A percentile compares a stretch with the other conserved stretches of the same genome.
These are phyloP conservation scores for Puccinia horiana DNA, from an alignment of 1,284 basidiomycete genomes.

Conservation along the genomic window DNA sequence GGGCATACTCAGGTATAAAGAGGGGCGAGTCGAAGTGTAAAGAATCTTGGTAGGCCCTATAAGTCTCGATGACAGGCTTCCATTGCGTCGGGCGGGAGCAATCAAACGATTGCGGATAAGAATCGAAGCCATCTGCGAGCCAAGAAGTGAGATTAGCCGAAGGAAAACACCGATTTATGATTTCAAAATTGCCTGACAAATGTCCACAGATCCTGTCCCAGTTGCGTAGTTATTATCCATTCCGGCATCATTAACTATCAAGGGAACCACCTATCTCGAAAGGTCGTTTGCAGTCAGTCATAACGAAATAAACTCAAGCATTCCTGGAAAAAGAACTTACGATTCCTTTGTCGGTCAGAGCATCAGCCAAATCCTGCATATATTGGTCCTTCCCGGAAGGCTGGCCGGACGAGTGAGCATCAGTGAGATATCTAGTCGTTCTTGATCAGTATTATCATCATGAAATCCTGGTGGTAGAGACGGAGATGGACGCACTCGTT, in stretches of 20 bases:
- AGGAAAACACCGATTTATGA: neutral
- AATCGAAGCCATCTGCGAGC: slow-evolving; percentile 67
- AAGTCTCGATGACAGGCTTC: slow-evolving; percentile 66
- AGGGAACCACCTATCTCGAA: slow-evolving; percentile 38
- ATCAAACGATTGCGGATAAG: slow-evolving; percentile 73
- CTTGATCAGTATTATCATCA: neutral
- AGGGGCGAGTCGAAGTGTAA: slow-evolving; percentile 51
- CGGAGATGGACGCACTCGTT: slow-evolving; percentile 66
- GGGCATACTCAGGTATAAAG: slow-evolving; percentile 50
- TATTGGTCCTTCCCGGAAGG: slow-evolving; percentile 63
- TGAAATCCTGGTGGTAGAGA: slow-evolving; percentile 50
- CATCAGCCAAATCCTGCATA: slow-evolving; percentile 67
- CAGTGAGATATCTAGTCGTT: slow-evolving; percentile 51
- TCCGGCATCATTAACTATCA: slow-evolving; percentile 40
- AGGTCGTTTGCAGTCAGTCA: neutral
- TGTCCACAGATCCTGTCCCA: slow-evolving; percentile 38
- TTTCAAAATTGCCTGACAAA: slow-evolving; percentile 20
- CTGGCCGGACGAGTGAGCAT: slow-evolving; percentile 55
- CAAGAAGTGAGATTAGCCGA: neutral
- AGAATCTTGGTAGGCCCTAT: slow-evolving; percentile 65
- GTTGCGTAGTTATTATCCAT: slow-evolving; percentile 33
- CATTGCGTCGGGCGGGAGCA: slow-evolving; percentile 69
- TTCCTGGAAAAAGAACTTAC: slow-evolving; percentile 63
- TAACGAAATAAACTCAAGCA: neutral
- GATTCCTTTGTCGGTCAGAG: slow-evolving; percentile 65